A percentile compares a stretch with the other conserved stretches of the same genome.
Evolutionary conservation across 306 rosid species (phyloP).

Genomic region (Arachis stenosperma): DNA sequence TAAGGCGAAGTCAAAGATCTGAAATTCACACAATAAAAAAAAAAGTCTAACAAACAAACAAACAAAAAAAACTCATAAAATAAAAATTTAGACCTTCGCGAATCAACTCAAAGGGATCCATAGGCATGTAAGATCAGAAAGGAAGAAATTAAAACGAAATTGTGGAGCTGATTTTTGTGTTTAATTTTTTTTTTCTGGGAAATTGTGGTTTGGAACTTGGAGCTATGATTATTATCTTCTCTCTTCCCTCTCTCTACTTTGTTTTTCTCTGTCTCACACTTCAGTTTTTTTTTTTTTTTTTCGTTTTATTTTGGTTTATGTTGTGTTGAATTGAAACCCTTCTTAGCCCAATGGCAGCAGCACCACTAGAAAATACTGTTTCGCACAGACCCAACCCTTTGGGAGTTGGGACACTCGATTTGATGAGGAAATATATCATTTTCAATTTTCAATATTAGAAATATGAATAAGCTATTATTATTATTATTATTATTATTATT

Average conservation of each 20-base stretch:
- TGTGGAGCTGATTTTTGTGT: slow-evolving; percentile 12
- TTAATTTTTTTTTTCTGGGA: background rate
- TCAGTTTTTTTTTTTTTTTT: no score
- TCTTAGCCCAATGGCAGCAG: slow-evolving; percentile 40
- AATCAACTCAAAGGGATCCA: slow-evolving; percentile 74
- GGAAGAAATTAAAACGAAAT: slow-evolving; percentile 2
- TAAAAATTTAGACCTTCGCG: slow-evolving; percentile 56
- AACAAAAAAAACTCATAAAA: background rate
- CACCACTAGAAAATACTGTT: slow-evolving; percentile 49
- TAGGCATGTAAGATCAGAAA: slow-evolving; percentile 38
- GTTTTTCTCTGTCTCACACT: background rate
- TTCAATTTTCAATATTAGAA: no score
- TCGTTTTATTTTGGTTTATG: background rate
- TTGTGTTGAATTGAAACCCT: slow-evolving; percentile 57
- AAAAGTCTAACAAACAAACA: background rate
- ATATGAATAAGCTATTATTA: no score
- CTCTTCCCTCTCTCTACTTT: background rate
- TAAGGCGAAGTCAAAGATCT: slow-evolving; percentile 43
- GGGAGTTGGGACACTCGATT: slow-evolving; percentile 73
- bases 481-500: no score
- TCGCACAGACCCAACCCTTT: slow-evolving; percentile 57
- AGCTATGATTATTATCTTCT: slow-evolving; percentile 30
- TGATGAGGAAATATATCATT: slow-evolving; percentile 38
- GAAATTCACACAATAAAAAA: background rate
- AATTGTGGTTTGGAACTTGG: slow-evolving; percentile 31